Evolutionary conservation across 176 grass and related monocot species (phyloP).

Genomic region (maize (Zea mays)): DNA sequence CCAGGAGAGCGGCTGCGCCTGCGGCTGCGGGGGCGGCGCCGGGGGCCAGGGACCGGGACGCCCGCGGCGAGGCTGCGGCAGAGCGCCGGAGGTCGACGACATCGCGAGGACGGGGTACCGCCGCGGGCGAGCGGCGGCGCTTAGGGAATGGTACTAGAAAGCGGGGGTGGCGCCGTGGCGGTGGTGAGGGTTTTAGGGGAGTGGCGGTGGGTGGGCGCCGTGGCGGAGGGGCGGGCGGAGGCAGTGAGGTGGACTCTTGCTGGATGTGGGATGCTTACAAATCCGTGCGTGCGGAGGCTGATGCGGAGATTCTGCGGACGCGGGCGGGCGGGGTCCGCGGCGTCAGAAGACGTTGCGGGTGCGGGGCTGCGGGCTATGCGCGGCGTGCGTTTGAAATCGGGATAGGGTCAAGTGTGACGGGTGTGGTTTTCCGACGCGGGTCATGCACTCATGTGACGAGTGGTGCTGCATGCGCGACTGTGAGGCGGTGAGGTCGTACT

Average conservation of each 20-base stretch:
- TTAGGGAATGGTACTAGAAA: neutral
- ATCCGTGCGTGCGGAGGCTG: constrained; percentile 42
- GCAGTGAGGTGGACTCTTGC: constrained; percentile 36
- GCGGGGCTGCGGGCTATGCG: constrained; percentile 27
- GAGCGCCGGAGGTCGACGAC: constrained; percentile 41
- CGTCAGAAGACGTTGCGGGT: constrained; percentile 46
- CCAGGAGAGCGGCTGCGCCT: constrained; percentile 74
- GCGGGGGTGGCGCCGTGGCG: neutral
- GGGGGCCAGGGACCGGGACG: constrained; percentile 82
- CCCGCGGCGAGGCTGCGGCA: constrained; percentile 48
- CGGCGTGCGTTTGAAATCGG: constrained; percentile 47
- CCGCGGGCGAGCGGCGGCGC: constrained; percentile 42
- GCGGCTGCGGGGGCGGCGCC: constrained; percentile 44
- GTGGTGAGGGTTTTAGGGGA: constrained; percentile 49
- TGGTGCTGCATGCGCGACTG: neutral
- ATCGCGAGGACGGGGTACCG: constrained; percentile 17
- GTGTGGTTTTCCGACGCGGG: neutral
- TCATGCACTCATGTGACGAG: neutral
- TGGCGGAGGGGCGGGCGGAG: constrained; percentile 1
- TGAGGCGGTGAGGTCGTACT: constrained; percentile 20
- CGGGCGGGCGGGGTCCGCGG: constrained; percentile 32
- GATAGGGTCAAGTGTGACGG: constrained; percentile 24
- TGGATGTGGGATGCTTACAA: constrained; percentile 32
- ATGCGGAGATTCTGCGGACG: constrained; percentile 42
- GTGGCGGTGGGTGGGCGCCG: too few species aligned